Percentiles rank a stretch among this genome's conserved stretches.
phyloP scores from a whole-genome alignment of 108 stramenopile genomes.

The Conticribra guillardii region DNA sequence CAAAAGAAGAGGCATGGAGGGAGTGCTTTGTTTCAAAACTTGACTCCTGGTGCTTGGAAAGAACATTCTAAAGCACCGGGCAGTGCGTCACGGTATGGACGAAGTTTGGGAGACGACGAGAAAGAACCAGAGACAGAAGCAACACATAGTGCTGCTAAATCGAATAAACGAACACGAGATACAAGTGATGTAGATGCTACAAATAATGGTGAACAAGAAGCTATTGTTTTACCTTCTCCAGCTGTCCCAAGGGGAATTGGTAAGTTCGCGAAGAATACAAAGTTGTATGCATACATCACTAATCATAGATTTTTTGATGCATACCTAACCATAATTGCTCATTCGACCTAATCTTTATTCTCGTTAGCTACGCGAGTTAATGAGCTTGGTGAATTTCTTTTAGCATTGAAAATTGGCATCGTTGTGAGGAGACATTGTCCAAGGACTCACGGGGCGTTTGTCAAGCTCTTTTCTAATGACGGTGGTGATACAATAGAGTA shows the following conservation, averaged over 20 bases:
- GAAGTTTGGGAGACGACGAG: background rate
- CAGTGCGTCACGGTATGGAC: background rate
- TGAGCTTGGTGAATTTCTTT: constrained; percentile 77
- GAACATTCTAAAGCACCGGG: background rate
- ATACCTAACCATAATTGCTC: background rate
- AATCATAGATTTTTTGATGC: constrained; percentile 2
- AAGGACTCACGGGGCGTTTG: constrained; percentile 63
- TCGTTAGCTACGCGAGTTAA: constrained; percentile 72
- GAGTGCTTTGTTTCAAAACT: background rate
- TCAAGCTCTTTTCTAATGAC: constrained; percentile 71
- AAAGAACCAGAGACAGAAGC: too few species aligned
- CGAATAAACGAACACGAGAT: constrained; percentile 29
- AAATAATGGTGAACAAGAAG: constrained; percentile 18
- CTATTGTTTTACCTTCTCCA: constrained; percentile 35
- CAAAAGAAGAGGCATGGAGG: constrained; percentile 20
- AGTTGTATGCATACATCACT: background rate
- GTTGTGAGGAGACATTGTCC: constrained; percentile 85
- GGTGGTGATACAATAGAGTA: constrained; percentile 83
- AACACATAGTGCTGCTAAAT: constrained; percentile 10
- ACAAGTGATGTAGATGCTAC: constrained; percentile 4
- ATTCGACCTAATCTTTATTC: background rate
- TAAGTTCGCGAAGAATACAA: background rate
- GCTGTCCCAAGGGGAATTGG: constrained; percentile 47
- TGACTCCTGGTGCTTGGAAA: background rate
- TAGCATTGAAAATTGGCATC: constrained; percentile 80